A percentile compares a stretch with the other conserved stretches of the same genome.
Evolutionary conservation across 2,329 filamentous ascomycete species (phyloP).

Genomic region (Colletotrichum ledebouriae): DNA sequence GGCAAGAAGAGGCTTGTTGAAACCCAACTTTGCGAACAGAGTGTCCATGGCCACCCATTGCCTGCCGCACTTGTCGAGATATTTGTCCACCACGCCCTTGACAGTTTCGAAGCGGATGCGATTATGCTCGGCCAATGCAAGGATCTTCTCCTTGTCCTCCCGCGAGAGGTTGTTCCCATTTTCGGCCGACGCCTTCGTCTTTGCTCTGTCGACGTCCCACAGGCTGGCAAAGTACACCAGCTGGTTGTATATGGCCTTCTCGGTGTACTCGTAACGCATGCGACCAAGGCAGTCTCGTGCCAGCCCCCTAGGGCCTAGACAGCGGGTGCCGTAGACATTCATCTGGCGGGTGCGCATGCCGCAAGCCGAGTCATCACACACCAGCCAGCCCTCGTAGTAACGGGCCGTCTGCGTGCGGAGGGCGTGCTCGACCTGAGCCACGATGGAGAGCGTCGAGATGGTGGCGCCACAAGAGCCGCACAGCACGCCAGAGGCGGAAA

Average conservation of each 20-base stretch:
- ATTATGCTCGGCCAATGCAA: slow-evolving; percentile 85
- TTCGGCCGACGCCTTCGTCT: slow-evolving; percentile 57
- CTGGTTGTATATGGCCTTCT: slow-evolving; percentile 96
- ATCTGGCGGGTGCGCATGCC: slow-evolving; percentile 90
- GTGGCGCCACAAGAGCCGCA: slow-evolving; percentile 76
- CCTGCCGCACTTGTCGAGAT: slow-evolving; percentile 89
- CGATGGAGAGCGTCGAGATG: slow-evolving; percentile 79
- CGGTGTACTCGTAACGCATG: slow-evolving; percentile 89
- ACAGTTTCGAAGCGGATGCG: slow-evolving; percentile 81
- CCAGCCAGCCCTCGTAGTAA: slow-evolving; percentile 94
- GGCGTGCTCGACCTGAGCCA: slow-evolving; percentile 89
- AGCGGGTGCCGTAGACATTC: slow-evolving; percentile 91
- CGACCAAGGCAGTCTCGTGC: slow-evolving; percentile 86
- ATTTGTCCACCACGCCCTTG: slow-evolving; percentile 82
- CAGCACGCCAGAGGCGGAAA: slow-evolving; percentile 80
- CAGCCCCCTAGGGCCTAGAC: slow-evolving; percentile 87
- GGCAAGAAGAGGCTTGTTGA: slow-evolving; percentile 52
- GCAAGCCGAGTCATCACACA: slow-evolving; percentile 91
- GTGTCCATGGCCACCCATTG: slow-evolving; percentile 96
- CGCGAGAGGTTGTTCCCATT: slow-evolving; percentile 54
- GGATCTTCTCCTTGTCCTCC: slow-evolving; percentile 72
- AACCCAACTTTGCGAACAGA: slow-evolving; percentile 79
- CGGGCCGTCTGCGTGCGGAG: slow-evolving; percentile 82
- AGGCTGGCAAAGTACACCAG: slow-evolving; percentile 86
- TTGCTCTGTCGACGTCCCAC: slow-evolving; percentile 91